Evolutionary conservation across 257 asterid genomes (phyloP), one percentile per base, ranked within the genome.

Genomic region (Fraxinus americana): DNA sequence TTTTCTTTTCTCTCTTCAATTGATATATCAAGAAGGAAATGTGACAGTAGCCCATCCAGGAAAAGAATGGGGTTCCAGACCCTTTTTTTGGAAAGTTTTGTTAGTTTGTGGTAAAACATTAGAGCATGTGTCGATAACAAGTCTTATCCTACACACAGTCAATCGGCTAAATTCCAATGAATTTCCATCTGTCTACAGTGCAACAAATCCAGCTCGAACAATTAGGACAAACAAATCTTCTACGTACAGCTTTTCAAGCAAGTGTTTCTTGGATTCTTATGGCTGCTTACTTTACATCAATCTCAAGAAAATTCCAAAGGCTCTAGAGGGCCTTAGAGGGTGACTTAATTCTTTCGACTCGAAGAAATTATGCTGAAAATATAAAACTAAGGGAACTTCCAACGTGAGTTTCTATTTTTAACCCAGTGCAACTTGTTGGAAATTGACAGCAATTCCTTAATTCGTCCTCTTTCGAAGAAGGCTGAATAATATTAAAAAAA

Each of bases 11-110:
- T 34, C 67, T 32, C 72, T 72, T 63, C 67, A 48, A 19, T 79
- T 41, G 82, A 77, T 59, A 32, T 23, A 39, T 23, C 83, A 84
- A 84, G 87, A 89, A 86, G 80, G 83, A 84, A 83, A 84, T 82
- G 83, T 83, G 85, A 87, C 69, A 77, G 76, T 75, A 83, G 92
- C 89, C 93, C 93, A 89, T 88, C 78, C 86, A 72, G 72, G 74
- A 65, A 71, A 87, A 86, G 89, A 83, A 82, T 89, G 96, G 91
- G 85, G 7, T 63, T 23, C 35, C 34, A 63, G 19, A 11, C 17
- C 69, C 81, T 25, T 77, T 73, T 71, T 59, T 3, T 17, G 50
- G 16, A 23, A 48, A 12, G 36, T 30, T 65, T 54, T 6, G 43
- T 54, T 54, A 25, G 1, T 13, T 61, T 63, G 69, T 35, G 63